phyloP scores from a whole-genome alignment of 2,329 filamentous ascomycete genomes.

The Phoma herbarum region DNA sequence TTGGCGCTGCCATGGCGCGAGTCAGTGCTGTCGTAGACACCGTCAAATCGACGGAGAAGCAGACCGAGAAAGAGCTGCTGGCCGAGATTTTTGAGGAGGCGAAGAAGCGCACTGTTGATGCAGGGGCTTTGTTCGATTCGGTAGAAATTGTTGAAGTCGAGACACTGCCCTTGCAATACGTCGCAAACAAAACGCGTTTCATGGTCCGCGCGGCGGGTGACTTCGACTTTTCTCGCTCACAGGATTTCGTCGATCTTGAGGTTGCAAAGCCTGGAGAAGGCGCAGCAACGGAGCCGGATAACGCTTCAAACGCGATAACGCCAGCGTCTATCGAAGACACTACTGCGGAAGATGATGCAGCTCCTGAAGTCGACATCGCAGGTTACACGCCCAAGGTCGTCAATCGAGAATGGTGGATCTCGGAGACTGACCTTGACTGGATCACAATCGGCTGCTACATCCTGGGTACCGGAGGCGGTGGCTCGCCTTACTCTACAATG shows the following conservation, averaged over 20 bases:
- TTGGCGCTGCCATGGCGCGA: conserved; percentile 69
- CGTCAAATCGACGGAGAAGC: conserved; percentile 51
- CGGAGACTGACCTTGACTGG: conserved; percentile 57
- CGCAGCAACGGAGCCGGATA: conserved; percentile 14
- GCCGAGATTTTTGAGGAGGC: conserved; percentile 51
- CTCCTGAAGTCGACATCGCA: conserved; percentile 38
- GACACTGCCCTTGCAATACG: conserved; percentile 64
- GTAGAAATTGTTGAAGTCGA: conserved; percentile 50
- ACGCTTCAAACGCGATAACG: conserved; percentile 14
- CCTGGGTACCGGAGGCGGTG: conserved; percentile 59
- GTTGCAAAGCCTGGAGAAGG: conserved; percentile 32
- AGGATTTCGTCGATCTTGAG: conserved; percentile 39
- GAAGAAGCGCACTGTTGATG: conserved; percentile 51
- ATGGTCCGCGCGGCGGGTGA: conserved; percentile 67
- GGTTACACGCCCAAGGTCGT: conserved; percentile 54
- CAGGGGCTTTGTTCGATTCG: conserved; percentile 47
- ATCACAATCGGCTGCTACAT: conserved; percentile 60
- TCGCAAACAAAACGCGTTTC: conserved; percentile 59
- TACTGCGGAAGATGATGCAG: conserved; percentile 26
- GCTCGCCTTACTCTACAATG: conserved; percentile 57
- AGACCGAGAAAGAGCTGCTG: conserved; percentile 44
- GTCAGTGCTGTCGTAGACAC: conserved; percentile 60
- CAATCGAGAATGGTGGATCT: conserved; percentile 55
- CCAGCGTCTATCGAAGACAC: conserved; percentile 31
- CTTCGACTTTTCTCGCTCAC: conserved; percentile 50